Evolutionary conservation across 2,329 filamentous ascomycete genomes (phyloP), one percentile per base, ranked within the genome.

Genomic region (Xylaria hypoxylon): DNA sequence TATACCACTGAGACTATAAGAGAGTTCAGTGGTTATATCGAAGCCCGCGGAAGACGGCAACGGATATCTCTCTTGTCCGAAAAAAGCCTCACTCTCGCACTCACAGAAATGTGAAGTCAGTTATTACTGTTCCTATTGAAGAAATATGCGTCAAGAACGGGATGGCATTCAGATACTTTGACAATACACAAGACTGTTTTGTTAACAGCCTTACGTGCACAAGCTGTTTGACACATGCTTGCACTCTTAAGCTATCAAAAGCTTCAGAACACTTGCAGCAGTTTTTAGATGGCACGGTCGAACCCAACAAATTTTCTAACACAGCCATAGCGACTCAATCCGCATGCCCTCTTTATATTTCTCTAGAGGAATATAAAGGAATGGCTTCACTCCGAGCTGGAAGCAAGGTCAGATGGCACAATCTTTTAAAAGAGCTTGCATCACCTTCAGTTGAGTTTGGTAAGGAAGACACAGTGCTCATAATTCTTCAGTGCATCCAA

Each of bases 301-400:
- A 59, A 0, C 73, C 75, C 0, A 68, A 76, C 53, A 80, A 76
- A 0, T 60, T 71, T 0, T 57, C 85, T 0, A 91, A 92, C 62
- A 69, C 79, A 0, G 82, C 86, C 0, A 80, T 91, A 13, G 81
- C 87, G 0, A 75, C 72, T 1, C 85, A 87, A 63, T 75, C 70
- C 0, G 57, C 74, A 0, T 89, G 86, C 55, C 86, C 88, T 0
- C 11, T 62, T 0, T 71, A 81, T 24, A 77, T 91, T 62, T 79
- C 83, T 0, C 64, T 87, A 0, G 81, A 84, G 0, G 87, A 91
- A 59, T 90, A 82, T 72, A 84, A 85, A 57, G 78, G 82, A 0
- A 81, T 89, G n/a, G 79, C 80, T 0, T 72, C 81, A 0, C 68
- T 90, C 2, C 80, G 84, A 0, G 72, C 83, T 1, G 87, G 87